Conservation (phyloP, 139 green algal species). For the Mesotaenium endlicherianum region DNA sequence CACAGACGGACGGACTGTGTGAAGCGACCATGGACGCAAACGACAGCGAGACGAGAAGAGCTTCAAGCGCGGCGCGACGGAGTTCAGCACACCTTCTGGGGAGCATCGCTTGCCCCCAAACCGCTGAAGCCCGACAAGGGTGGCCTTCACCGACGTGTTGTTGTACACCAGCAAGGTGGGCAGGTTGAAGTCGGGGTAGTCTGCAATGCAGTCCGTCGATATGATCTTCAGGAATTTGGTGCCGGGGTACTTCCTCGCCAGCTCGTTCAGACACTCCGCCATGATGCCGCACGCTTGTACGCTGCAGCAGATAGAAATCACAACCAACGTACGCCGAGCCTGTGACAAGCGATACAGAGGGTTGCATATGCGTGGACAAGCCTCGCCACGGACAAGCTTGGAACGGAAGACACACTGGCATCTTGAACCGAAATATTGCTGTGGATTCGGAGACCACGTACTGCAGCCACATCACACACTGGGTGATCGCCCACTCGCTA, state of each 20-base stretch:
- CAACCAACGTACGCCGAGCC: too few species aligned
- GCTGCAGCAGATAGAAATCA: too few species aligned
- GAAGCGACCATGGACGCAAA: not conserved
- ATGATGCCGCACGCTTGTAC: constrained; percentile 63
- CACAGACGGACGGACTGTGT: not conserved
- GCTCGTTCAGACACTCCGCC: constrained; percentile 64
- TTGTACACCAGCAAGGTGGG: constrained; percentile 89
- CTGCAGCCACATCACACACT: too few species aligned
- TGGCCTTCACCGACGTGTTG: constrained; percentile 62
- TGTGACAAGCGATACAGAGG: too few species aligned
- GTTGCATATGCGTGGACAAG: too few species aligned
- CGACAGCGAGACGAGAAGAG: not conserved
- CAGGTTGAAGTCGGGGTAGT: constrained; percentile 86
- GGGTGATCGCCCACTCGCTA: too few species aligned
- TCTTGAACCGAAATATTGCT: too few species aligned
- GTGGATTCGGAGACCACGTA: too few species aligned
- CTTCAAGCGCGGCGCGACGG: not conserved
- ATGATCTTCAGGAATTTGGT: constrained; percentile 91
- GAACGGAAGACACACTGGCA: too few species aligned
- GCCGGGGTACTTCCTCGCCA: constrained; percentile 71
- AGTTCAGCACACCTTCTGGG: constrained; percentile 62
- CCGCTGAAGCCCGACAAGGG: constrained; percentile 65
- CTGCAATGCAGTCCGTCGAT: constrained; percentile 73
- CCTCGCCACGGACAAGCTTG: too few species aligned
- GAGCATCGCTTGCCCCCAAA: constrained; percentile 70